Evolutionary conservation across 306 rosid species (phyloP).

Genomic region (Cicer bijugum): DNA sequence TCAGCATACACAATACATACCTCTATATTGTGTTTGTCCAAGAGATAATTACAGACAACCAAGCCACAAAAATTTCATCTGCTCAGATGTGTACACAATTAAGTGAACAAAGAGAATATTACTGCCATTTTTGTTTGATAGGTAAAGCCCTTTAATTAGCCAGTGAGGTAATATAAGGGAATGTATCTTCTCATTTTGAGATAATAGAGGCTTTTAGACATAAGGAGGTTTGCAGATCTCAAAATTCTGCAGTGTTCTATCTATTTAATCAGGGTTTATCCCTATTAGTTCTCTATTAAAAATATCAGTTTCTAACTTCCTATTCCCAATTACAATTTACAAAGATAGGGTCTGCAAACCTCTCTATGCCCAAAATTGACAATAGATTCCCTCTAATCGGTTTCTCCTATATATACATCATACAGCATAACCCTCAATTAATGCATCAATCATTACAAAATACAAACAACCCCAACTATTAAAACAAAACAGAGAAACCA

Average conservation of each 20-base stretch:
- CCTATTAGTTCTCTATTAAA: neutral
- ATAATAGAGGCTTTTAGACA: neutral
- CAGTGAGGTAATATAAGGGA: neutral
- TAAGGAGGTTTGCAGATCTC: neutral
- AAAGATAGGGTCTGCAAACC: neutral
- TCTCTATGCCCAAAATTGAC: neutral
- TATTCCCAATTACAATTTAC: neutral
- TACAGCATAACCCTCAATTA: neutral
- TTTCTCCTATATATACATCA: neutral
- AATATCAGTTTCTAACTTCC: neutral
- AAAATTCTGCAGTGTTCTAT: neutral
- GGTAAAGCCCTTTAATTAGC: neutral
- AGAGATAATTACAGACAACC: neutral
- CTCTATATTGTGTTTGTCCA: constrained; percentile 18
- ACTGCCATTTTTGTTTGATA: neutral
- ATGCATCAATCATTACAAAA: constrained; percentile 11
- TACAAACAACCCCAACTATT: constrained; percentile 2
- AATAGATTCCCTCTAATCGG: neutral
- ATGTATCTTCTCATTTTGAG: neutral
- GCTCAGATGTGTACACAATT: constrained; percentile 30
- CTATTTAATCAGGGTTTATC: neutral
- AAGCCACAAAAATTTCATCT: constrained; percentile 11
- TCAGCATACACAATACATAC: constrained; percentile 20
- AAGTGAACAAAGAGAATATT: neutral
- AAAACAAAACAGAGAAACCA: neutral